Conservation (phyloP, 805 yeast genomes). For the Lipomyces sp. region DNA sequence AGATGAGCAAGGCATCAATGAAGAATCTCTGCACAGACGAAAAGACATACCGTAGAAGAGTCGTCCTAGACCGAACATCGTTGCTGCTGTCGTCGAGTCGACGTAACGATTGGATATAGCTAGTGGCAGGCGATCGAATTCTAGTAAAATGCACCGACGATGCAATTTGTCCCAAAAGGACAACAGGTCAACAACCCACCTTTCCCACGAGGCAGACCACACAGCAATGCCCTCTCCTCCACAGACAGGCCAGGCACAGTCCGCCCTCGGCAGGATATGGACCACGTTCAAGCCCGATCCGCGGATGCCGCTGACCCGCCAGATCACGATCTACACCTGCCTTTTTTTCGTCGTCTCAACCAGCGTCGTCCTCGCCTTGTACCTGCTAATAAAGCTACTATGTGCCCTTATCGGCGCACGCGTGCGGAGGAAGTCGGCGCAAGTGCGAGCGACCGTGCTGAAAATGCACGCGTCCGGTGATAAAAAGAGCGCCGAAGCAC, state of each 20-base stretch:
- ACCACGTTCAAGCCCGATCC: constrained; percentile 13
- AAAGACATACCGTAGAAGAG: constrained; percentile 36
- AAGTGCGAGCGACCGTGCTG: constrained; percentile 4
- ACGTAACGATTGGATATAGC: no score
- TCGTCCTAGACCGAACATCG: constrained; percentile 41
- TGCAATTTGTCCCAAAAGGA: no score
- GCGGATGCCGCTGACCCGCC: not conserved
- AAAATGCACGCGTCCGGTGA: not conserved
- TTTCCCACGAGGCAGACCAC: no score
- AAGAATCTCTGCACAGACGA: not conserved
- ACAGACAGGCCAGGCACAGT: not conserved
- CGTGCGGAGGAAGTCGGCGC: constrained; percentile 12
- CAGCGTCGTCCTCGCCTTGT: constrained; percentile 2
- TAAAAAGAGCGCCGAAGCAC: constrained; percentile 1
- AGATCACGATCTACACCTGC: constrained; percentile 13
- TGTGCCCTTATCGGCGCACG: constrained; percentile 10
- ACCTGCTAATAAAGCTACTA: constrained; percentile 8
- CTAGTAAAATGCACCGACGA: no score
- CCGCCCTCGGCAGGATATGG: not conserved
- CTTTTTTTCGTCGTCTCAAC: constrained; percentile 17
- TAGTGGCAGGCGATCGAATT: no score
- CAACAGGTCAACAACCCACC: no score
- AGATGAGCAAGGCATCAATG: not conserved
- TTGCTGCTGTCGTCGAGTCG: not conserved
- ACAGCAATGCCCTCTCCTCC: no score